A percentile compares a stretch with the other conserved stretches of the same genome.
phyloP scores from a whole-genome alignment of 2,329 filamentous ascomycete species.

The Phoma herbarum region DNA sequence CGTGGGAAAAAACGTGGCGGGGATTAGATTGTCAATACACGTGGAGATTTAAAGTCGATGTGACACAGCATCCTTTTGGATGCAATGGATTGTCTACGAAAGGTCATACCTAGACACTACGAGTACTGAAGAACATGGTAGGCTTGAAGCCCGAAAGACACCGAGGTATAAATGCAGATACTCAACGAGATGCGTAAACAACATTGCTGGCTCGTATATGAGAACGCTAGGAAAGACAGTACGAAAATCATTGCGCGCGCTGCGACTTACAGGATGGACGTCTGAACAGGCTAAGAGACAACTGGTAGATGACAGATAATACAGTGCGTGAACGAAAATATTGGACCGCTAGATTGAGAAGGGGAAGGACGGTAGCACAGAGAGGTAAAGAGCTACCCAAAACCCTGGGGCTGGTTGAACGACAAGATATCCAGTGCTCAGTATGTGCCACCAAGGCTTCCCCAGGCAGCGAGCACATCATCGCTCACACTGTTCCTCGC shows the following conservation, averaged over 20 bases:
- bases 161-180: background rate
- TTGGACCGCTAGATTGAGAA: slow-evolving; percentile 6
- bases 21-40: slow-evolving; percentile 2
- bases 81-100: background rate
- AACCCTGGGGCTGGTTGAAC: background rate
- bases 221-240: background rate
- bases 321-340: slow-evolving; percentile 1
- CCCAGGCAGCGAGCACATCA: slow-evolving; percentile 59
- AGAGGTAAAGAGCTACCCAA: background rate
- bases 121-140: background rate
- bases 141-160: background rate
- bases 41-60: slow-evolving; percentile 7
- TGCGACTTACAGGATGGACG: slow-evolving; percentile 14
- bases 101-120: slow-evolving; percentile 3
- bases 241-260: slow-evolving; percentile 17
- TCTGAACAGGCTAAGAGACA: slow-evolving; percentile 1
- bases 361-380: background rate
- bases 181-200: slow-evolving; percentile 6
- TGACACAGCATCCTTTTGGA: slow-evolving; percentile 5
- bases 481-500: slow-evolving; percentile 54
- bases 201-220: slow-evolving; percentile 5
- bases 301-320: background rate
- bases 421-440: slow-evolving; percentile 8
- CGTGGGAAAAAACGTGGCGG: background rate
- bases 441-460: slow-evolving; percentile 54